phyloP scores from a whole-genome alignment of 1,284 basidiomycete species.

The Ceratobasidium sp. region DNA sequence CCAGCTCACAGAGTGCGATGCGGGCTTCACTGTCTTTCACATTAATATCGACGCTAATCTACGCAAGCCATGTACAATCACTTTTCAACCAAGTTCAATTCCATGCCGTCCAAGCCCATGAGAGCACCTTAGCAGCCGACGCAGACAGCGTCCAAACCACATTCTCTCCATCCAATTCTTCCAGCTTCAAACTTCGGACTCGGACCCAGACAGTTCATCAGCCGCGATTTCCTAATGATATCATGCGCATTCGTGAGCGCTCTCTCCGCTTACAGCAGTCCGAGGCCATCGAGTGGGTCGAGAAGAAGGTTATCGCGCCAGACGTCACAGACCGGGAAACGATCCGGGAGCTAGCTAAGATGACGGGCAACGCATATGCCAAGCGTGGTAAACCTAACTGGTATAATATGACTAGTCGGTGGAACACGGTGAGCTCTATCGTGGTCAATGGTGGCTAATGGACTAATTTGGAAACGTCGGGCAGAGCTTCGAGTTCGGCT shows the following conservation, averaged over 20 bases:
- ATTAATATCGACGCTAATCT: slow-evolving; percentile 17
- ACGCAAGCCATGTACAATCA: slow-evolving; percentile 28
- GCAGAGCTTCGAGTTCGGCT: slow-evolving; percentile 91
- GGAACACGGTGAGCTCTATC: slow-evolving; percentile 74
- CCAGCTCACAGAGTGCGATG: slow-evolving; percentile 22
- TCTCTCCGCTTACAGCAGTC: slow-evolving; percentile 64
- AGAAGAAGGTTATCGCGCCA: slow-evolving; percentile 65
- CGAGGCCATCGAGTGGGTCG: slow-evolving; percentile 45
- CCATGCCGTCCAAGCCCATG: slow-evolving; percentile 12
- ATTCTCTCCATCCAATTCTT: not conserved
- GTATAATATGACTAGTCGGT: slow-evolving; percentile 83
- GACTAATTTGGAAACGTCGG: slow-evolving; percentile 2
- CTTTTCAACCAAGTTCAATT: slow-evolving; percentile 24
- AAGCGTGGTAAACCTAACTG: slow-evolving; percentile 75
- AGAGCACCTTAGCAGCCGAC: slow-evolving; percentile 31
- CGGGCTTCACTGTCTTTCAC: slow-evolving; percentile 27
- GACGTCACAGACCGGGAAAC: slow-evolving; percentile 88
- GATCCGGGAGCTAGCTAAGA: slow-evolving; percentile 86
- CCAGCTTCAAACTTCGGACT: slow-evolving; percentile 51
- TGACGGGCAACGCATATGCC: slow-evolving; percentile 92
- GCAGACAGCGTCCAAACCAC: slow-evolving; percentile 19
- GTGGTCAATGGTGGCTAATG: not conserved
- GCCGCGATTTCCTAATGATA: slow-evolving; percentile 67
- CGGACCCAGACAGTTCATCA: slow-evolving; percentile 71
- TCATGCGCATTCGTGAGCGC: slow-evolving; percentile 67